Evolutionary conservation across 2,329 filamentous ascomycete species (phyloP), one percentile per base, ranked within the genome.

Genomic region (Tympanopsis confertula): DNA sequence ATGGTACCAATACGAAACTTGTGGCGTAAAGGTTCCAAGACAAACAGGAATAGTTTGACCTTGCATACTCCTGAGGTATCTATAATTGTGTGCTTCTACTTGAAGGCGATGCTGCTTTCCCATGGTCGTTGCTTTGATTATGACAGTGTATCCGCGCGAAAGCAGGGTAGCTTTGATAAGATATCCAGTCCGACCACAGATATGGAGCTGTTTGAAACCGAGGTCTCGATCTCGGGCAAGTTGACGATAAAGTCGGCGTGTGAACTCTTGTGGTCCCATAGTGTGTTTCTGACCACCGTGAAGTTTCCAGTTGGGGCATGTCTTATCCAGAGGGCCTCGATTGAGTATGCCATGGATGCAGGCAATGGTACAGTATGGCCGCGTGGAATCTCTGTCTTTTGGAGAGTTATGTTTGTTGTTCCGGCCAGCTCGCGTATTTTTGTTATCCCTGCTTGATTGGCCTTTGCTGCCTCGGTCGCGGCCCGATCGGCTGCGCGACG

Each of bases 1-100:
- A 20, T 51, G 43, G 36, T 52, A 53, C 48, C 40, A 48, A 44
- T 51, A 51, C 40, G 37, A 3, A 22, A 47, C 26, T 13, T 38
- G 30, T 15, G 22, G 22, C 22, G 7, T n/a, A 26, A 26, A 26
- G 22, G 7, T 7, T 7, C 22, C 22, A 7, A 26, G n/a, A n/a
- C 22, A 26, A n/a, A 26, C 22, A 7, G 22, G 22, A n/a, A 26
- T 26, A 7, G 7, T 7, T 7, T 26, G n/a, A 7, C 22, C 22
- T 26, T 26, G 22, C 22, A 26, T 10, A n/a, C 22, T 26, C n/a
- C 22, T 7, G 22, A 26, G 22, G 7, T n/a, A 7, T 7, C 22
- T 7, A 26, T 26, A 26, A 26, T 26, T 26, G 22, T 26, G 7
- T 7, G n/a, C 22, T 26, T 26, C 22, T 26, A n/a, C n/a, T 26